Evolutionary conservation across 257 asterid species (phyloP).

Genomic region (Capsicum pubescens): DNA sequence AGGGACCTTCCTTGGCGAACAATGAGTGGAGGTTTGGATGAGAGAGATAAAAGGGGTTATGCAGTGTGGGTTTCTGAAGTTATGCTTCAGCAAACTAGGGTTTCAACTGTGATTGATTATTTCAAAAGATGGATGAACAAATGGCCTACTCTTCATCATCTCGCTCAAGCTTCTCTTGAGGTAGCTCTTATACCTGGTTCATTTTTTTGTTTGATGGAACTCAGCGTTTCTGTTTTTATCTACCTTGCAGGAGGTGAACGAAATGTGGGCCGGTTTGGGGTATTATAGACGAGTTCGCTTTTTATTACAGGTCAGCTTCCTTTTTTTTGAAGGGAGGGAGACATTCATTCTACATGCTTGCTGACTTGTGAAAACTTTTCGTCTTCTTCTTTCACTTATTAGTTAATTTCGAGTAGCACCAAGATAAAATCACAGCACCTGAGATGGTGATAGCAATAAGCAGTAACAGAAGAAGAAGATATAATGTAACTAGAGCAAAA

Average conservation of each 20-base stretch:
- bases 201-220: background rate
- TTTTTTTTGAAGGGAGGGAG: background rate
- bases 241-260: conserved; percentile 86
- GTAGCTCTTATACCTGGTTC: conserved; percentile 34
- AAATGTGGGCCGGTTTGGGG: conserved; percentile 98
- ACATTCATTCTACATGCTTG: background rate
- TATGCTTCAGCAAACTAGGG: conserved; percentile 99
- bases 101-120: conserved; percentile 85
- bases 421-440: background rate
- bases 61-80: conserved; percentile 99
- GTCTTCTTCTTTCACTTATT: background rate
- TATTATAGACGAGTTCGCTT: conserved; percentile 86
- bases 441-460: background rate
- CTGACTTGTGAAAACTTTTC: background rate
- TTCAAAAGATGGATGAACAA: conserved; percentile 90
- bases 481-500: too few species aligned
- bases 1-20: conserved; percentile 97
- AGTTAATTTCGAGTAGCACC: too few species aligned
- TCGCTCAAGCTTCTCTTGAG: conserved; percentile 86
- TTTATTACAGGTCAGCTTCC: conserved; percentile 71
- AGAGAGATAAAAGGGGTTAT: conserved; percentile 66
- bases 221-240: background rate
- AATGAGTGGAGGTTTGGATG: conserved; percentile 49
- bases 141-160: conserved; percentile 89
- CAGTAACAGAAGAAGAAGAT: too few species aligned